Conservation (phyloP, 2,329 filamentous ascomycete species). For the Tolypocladium paradoxum region DNA sequence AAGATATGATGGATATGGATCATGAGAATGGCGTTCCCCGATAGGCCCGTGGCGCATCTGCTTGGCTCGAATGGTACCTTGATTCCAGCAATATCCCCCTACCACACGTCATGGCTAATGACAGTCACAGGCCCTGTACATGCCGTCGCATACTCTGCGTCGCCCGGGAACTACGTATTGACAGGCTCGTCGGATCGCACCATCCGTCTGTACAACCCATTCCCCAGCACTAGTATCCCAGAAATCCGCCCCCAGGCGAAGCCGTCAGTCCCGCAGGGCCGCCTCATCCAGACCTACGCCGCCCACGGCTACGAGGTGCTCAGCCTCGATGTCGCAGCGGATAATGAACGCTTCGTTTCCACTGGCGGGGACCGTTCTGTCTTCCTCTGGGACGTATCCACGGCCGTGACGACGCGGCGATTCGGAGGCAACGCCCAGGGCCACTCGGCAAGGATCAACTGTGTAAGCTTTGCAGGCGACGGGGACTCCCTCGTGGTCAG, state of each 20-base stretch:
- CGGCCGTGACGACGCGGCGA: slow-evolving; percentile 64
- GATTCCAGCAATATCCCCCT: background rate
- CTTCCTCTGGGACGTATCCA: slow-evolving; percentile 89
- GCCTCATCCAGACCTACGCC: slow-evolving; percentile 76
- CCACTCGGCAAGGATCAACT: slow-evolving; percentile 65
- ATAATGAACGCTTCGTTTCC: slow-evolving; percentile 81
- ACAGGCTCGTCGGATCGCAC: slow-evolving; percentile 78
- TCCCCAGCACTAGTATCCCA: slow-evolving; percentile 32
- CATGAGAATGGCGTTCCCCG: slow-evolving; percentile 31
- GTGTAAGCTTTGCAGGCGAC: slow-evolving; percentile 67
- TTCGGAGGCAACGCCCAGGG: slow-evolving; percentile 53
- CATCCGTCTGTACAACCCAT: slow-evolving; percentile 78
- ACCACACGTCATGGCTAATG: background rate
- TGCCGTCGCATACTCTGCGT: slow-evolving; percentile 61
- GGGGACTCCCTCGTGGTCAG: slow-evolving; percentile 63
- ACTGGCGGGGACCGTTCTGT: slow-evolving; percentile 82
- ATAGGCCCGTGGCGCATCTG: slow-evolving; percentile 42
- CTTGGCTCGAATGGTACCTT: slow-evolving; percentile 46
- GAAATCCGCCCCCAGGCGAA: slow-evolving; percentile 15
- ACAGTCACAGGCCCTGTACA: slow-evolving; percentile 54
- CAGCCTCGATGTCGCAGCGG: slow-evolving; percentile 59
- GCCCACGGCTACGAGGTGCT: slow-evolving; percentile 91
- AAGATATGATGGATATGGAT: slow-evolving; percentile 11
- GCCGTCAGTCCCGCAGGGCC: slow-evolving; percentile 31
- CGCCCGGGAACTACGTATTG: slow-evolving; percentile 66